A percentile compares a stretch with the other conserved stretches of the same genome.
Conservation (phyloP, 2,329 filamentous ascomycete species). For the Apiospora sp. region DNA sequence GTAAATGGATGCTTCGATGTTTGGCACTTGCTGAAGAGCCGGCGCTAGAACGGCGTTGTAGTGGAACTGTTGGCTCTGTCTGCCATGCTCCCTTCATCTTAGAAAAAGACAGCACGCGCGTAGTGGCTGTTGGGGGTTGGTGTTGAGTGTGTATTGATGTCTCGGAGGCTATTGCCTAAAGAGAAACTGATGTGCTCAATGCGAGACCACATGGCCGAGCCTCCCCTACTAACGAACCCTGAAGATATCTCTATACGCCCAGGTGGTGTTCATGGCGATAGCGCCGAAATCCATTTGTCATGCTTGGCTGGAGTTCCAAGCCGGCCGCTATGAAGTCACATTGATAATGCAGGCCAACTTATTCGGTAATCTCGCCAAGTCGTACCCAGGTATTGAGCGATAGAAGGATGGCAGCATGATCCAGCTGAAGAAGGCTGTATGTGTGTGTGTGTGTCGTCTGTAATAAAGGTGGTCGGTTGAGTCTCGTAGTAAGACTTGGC, state of each 20-base stretch:
- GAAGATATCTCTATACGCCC: not conserved
- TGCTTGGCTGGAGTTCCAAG: not conserved
- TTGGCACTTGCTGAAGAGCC: not conserved
- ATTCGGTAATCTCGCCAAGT: not conserved
- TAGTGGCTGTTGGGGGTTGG: not conserved
- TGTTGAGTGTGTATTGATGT: not conserved
- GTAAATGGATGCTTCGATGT: not conserved
- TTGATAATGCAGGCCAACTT: not conserved
- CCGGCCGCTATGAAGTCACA: not conserved
- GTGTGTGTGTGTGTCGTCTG: not conserved
- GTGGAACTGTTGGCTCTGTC: not conserved
- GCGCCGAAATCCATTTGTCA: not conserved
- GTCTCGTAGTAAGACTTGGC: not conserved
- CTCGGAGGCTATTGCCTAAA: constrained; percentile 6
- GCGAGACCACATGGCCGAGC: constrained; percentile 13
- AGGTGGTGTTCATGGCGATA: not conserved
- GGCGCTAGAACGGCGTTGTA: not conserved
- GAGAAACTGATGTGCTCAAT: not conserved
- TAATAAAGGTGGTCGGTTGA: not conserved
- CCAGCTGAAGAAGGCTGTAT: not conserved
- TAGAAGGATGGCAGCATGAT: not conserved
- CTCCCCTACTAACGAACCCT: not conserved
- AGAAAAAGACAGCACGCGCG: not conserved
- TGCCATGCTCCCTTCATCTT: not conserved
- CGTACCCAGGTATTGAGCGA: not conserved